A percentile compares a stretch with the other conserved stretches of the same genome.
Evolutionary conservation across 1,284 basidiomycete genomes (phyloP).

Genomic region (Cystobasidiaceae sp.): DNA sequence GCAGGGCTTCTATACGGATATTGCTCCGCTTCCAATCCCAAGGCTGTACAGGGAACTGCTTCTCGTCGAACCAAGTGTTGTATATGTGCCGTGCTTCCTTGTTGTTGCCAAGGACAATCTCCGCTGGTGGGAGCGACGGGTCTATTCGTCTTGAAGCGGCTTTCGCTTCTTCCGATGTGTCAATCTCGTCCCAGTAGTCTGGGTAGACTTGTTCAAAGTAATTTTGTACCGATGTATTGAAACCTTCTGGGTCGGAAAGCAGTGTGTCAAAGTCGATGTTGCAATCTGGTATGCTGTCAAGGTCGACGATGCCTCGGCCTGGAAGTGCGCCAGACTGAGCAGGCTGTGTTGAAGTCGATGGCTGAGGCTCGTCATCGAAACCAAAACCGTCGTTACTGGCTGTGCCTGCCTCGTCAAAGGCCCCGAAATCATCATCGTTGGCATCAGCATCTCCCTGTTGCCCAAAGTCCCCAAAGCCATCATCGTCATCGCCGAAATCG

Average conservation of each 20-base stretch:
- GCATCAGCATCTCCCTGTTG: not conserved
- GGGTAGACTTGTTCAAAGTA: conserved; percentile 1
- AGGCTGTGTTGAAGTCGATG: not conserved
- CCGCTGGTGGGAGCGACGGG: not conserved
- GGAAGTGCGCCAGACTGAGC: not conserved
- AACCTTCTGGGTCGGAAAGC: not conserved
- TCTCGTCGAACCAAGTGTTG: not conserved
- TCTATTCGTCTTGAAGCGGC: not conserved
- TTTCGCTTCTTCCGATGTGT: not conserved
- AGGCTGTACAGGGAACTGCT: not conserved
- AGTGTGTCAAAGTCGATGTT: conserved; percentile 19
- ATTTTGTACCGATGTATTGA: not conserved
- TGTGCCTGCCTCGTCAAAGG: conserved; percentile 24
- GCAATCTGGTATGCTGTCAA: not conserved
- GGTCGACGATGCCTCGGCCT: not conserved
- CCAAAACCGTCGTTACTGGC: not conserved
- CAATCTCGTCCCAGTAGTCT: not conserved
- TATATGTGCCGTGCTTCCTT: not conserved
- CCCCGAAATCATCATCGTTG: conserved; percentile 29
- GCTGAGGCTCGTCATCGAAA: not conserved
- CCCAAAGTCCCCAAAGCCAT: conserved; percentile 22
- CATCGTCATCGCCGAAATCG: conserved; percentile 15
- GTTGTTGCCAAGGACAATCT: conserved; percentile 3
- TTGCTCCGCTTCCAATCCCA: conserved; percentile 20
- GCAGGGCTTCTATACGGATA: not conserved